A percentile compares a stretch with the other conserved stretches of the same genome.
These are phyloP conservation scores for Diatrype stigma DNA, from an alignment of 2,329 filamentous ascomycete genomes.

Conservation along the genomic window DNA sequence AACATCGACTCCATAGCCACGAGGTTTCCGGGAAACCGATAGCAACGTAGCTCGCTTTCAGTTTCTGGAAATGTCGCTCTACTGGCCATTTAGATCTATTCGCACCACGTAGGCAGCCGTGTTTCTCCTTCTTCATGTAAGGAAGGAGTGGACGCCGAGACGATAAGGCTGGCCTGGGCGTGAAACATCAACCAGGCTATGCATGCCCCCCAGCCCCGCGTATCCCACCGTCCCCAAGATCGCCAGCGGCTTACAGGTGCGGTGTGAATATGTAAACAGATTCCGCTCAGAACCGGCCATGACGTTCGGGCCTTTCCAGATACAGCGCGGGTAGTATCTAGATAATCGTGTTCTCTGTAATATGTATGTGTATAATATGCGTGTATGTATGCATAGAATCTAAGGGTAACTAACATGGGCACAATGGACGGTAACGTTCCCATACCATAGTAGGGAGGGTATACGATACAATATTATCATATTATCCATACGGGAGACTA, in stretches of 20 bases:
- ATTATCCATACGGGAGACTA: too few species aligned
- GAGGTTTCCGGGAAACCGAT: conserved; percentile 5
- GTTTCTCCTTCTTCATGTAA: background rate
- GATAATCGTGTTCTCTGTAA: too few species aligned
- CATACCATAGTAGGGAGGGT: too few species aligned
- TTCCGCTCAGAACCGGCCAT: background rate
- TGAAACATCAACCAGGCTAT: background rate
- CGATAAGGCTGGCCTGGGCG: background rate
- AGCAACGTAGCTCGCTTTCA: conserved; percentile 6
- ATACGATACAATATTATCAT: too few species aligned
- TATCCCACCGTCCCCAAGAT: background rate
- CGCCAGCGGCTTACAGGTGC: background rate
- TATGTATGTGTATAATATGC: too few species aligned
- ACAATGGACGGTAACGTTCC: too few species aligned
- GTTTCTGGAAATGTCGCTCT: background rate
- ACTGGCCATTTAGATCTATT: background rate
- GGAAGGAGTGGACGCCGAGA: background rate
- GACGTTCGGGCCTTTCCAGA: too few species aligned
- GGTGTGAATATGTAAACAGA: background rate
- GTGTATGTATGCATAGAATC: too few species aligned
- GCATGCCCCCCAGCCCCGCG: background rate
- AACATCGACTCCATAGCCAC: conserved; percentile 13
- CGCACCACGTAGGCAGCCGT: background rate
- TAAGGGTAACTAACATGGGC: too few species aligned
- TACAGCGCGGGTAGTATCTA: too few species aligned